phyloP scores from a whole-genome alignment of 1,284 basidiomycete species.

The Sphaerobolus stellatus region DNA sequence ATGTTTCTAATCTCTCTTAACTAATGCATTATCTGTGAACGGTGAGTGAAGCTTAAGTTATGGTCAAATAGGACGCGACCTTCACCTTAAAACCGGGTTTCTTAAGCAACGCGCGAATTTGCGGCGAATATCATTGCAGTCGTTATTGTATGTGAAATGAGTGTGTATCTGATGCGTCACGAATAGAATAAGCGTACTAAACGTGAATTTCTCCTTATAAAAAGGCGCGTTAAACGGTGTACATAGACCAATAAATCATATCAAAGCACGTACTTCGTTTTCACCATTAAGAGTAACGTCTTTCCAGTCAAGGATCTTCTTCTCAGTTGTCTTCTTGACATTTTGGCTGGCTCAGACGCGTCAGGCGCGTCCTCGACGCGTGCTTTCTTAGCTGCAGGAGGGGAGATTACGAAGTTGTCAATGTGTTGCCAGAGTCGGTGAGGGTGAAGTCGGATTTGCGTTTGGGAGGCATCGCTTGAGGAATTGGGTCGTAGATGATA shows the following conservation, averaged over 20 bases:
- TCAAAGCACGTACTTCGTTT: constrained; percentile 24
- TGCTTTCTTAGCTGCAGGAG: constrained; percentile 5
- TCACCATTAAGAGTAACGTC: constrained; percentile 36
- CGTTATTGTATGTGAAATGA: constrained; percentile 38
- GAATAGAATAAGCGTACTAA: constrained; percentile 26
- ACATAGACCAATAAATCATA: background rate
- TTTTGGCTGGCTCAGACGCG: constrained; percentile 23
- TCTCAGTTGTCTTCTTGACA: constrained; percentile 23
- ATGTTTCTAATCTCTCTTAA: constrained; percentile 46
- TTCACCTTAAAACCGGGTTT: constrained; percentile 44
- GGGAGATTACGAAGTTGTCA: constrained; percentile 1
- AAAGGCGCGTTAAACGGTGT: constrained; percentile 2
- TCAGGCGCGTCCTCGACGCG: constrained; percentile 21
- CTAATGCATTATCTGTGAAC: constrained; percentile 46
- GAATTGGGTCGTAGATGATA: background rate
- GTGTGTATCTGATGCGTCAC: background rate
- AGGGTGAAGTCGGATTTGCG: constrained; percentile 12
- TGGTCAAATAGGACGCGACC: constrained; percentile 2
- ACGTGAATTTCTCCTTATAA: constrained; percentile 29
- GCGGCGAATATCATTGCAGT: constrained; percentile 47
- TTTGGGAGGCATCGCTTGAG: constrained; percentile 7
- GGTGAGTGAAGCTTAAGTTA: background rate
- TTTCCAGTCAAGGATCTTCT: constrained; percentile 22
- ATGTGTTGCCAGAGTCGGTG: background rate
- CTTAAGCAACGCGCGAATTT: constrained; percentile 45